These are phyloP conservation scores for Saussurea involucrata DNA, from an alignment of 129 eudicot species.

Conservation along the genomic window DNA sequence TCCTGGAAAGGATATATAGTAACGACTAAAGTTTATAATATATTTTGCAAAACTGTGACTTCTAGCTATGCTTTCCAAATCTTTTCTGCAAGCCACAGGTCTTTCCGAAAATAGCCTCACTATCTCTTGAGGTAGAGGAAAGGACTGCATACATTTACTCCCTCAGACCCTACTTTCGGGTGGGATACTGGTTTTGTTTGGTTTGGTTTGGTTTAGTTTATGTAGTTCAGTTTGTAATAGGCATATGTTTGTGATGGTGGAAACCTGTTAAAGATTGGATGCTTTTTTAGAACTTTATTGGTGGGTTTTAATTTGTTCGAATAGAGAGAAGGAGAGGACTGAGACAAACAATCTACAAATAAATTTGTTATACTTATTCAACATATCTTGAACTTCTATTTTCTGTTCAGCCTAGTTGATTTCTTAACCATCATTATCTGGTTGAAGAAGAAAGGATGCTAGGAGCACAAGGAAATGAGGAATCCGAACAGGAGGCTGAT, in stretches of 20 bases:
- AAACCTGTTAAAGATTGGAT: neutral
- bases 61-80: neutral
- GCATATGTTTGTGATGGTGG: neutral
- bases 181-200: neutral
- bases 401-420: neutral
- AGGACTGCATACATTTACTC: neutral
- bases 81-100: neutral
- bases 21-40: neutral
- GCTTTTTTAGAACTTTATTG: neutral
- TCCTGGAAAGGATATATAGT: neutral
- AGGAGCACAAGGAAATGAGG: neutral
- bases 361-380: neutral
- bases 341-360: neutral
- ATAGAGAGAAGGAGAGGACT: neutral
- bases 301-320: neutral
- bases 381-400: neutral
- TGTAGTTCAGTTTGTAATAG: neutral
- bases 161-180: neutral
- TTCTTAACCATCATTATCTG: neutral
- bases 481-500: constrained; percentile 3
- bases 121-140: neutral
- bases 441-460: constrained; percentile 11
- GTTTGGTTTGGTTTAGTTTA: neutral
- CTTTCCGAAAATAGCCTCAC: neutral
- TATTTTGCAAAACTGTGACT: neutral